phyloP scores from a whole-genome alignment of 495 filamentous ascomycete genomes.

The Polyplosphaeria fusca region DNA sequence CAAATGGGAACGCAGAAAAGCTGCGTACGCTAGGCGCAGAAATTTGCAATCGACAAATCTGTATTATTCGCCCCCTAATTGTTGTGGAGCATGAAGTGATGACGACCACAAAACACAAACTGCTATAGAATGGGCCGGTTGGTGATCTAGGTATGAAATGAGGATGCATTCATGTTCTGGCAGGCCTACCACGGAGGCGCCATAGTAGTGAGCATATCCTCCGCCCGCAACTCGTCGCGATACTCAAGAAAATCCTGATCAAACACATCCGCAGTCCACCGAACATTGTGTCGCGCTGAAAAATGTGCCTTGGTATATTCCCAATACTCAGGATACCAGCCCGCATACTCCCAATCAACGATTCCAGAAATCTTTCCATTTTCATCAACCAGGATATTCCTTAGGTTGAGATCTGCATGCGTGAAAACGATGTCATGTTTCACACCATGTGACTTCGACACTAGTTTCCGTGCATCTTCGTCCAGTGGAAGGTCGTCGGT shows the following conservation, averaged over 20 bases:
- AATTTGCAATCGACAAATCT: too few species aligned
- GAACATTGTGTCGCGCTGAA: background rate
- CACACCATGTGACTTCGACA: constrained; percentile 10
- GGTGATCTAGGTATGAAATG: too few species aligned
- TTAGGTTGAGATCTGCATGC: constrained; percentile 17
- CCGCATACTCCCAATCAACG: constrained; percentile 18
- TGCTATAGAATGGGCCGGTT: too few species aligned
- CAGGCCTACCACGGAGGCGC: constrained; percentile 14
- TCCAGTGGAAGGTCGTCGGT: constrained; percentile 1
- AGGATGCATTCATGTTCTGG: too few species aligned
- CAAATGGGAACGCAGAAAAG: too few species aligned
- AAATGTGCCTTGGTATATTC: constrained; percentile 14
- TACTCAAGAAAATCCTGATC: constrained; percentile 10
- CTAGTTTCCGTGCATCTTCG: constrained; percentile 4
- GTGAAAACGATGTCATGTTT: constrained; percentile 18
- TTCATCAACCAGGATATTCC: constrained; percentile 13
- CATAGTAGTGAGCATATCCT: constrained; percentile 15
- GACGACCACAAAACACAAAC: too few species aligned
- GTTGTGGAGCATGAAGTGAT: too few species aligned
- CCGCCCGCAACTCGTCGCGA: constrained; percentile 5
- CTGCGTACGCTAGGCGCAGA: too few species aligned
- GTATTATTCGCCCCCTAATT: too few species aligned
- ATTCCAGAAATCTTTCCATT: constrained; percentile 11
- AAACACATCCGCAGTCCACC: constrained; percentile 17
- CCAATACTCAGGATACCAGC: constrained; percentile 20